Conservation (phyloP, 1,284 basidiomycete species). For the Marasmius oreades region DNA sequence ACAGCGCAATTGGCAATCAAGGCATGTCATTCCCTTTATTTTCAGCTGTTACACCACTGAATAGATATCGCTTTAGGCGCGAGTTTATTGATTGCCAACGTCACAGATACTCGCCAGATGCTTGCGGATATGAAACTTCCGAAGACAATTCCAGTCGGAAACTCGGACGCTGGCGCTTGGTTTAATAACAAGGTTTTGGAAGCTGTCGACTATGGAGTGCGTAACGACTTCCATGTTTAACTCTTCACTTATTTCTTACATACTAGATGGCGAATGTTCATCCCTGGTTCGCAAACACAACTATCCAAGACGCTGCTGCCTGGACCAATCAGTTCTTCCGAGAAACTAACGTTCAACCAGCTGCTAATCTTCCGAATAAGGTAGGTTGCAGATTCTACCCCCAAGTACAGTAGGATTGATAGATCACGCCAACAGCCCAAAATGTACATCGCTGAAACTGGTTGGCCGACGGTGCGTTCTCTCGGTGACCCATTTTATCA, state of each 20-base stretch:
- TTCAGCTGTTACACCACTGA: background rate
- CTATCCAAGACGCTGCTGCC: conserved; percentile 63
- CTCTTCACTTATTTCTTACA: background rate
- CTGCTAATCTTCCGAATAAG: conserved; percentile 51
- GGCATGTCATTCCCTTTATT: conserved; percentile 19
- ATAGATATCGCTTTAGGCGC: conserved; percentile 36
- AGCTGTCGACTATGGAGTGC: conserved; percentile 73
- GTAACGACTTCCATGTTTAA: conserved; percentile 18
- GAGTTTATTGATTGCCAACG: conserved; percentile 55
- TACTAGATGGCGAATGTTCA: conserved; percentile 79
- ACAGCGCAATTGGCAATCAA: conserved; percentile 50
- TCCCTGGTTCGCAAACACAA: conserved; percentile 78
- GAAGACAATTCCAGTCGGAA: conserved; percentile 75
- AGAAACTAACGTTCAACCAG: conserved; percentile 52
- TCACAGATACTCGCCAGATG: conserved; percentile 60
- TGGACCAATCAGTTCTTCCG: conserved; percentile 47
- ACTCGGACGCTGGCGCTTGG: conserved; percentile 85
- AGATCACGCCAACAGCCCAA: conserved; percentile 39
- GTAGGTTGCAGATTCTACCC: conserved; percentile 17
- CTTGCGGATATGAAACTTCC: conserved; percentile 49
- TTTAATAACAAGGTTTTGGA: conserved; percentile 72
- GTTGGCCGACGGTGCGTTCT: conserved; percentile 78
- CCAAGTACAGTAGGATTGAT: background rate
- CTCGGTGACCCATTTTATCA: background rate
- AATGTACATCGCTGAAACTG: conserved; percentile 89